Percentiles rank a stretch among this genome's conserved stretches.
Conservation (phyloP, 2,329 filamentous ascomycete genomes). For the Epichloe scottii region DNA sequence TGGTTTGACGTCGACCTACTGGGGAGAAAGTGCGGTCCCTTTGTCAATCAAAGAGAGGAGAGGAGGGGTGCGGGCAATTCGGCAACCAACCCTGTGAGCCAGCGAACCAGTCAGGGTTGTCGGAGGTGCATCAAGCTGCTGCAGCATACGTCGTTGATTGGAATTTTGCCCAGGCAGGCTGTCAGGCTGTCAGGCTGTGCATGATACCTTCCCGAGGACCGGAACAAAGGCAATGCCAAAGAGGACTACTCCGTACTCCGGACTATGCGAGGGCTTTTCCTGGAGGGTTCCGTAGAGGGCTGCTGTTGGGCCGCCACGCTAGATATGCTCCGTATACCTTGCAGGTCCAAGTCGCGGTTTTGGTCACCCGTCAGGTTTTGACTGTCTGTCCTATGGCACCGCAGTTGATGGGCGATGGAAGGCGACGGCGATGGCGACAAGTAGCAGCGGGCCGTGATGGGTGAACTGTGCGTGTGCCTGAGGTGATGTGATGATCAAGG, state of each 20-base stretch:
- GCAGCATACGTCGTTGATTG: slow-evolving; percentile 11
- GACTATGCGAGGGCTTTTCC: not conserved
- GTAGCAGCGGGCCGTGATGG: not conserved
- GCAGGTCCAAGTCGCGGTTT: not conserved
- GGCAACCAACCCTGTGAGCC: slow-evolving; percentile 7
- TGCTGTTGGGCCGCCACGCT: slow-evolving; percentile 4
- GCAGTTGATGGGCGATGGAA: not conserved
- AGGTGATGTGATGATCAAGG: not conserved
- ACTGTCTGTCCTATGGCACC: not conserved
- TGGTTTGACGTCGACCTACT: not conserved
- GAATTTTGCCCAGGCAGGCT: slow-evolving; percentile 2
- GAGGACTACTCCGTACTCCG: not conserved
- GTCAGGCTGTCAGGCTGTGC: not conserved
- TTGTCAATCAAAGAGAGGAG: not conserved
- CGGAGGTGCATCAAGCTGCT: slow-evolving; percentile 12
- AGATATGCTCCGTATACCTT: slow-evolving; percentile 4
- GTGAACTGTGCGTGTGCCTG: not conserved
- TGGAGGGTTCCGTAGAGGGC: not conserved
- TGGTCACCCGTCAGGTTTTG: not conserved
- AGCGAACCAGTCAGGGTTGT: slow-evolving; percentile 13
- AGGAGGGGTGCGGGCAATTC: not conserved
- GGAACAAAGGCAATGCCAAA: not conserved
- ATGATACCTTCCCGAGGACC: not conserved
- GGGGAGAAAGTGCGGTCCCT: not conserved
- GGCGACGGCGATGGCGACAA: not conserved